Evolutionary conservation across 306 rosid genomes (phyloP).

Genomic region (Acacia acuminata): DNA sequence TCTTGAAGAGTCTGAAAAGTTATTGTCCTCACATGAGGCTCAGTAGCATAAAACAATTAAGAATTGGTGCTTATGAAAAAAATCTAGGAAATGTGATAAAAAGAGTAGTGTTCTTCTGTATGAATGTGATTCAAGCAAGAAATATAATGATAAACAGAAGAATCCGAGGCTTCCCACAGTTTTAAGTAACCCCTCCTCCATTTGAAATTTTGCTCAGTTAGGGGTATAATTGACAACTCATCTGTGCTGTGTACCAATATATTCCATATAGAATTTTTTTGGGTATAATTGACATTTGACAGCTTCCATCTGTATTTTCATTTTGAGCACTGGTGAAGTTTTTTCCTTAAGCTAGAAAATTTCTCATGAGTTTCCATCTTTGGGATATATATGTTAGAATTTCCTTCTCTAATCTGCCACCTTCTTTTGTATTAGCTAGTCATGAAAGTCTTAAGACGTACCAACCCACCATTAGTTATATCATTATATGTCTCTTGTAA

Average conservation of each 20-base stretch:
- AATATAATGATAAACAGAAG: background rate
- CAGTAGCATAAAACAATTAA: background rate
- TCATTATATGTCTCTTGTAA: background rate
- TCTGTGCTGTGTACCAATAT: background rate
- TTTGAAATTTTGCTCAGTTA: background rate
- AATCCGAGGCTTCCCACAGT: background rate
- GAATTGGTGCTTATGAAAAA: slow-evolving; percentile 15
- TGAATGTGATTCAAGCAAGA: background rate
- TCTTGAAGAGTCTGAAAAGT: slow-evolving; percentile 34
- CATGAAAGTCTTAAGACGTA: background rate
- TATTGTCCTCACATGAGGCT: background rate
- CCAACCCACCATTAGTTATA: background rate
- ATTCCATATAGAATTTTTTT: background rate
- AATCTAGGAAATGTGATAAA: slow-evolving; percentile 7
- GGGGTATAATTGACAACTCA: background rate
- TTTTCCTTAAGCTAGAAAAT: background rate
- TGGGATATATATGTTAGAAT: background rate
- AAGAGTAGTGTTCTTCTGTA: background rate
- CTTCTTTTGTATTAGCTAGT: background rate
- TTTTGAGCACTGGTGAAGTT: background rate
- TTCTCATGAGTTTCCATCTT: background rate
- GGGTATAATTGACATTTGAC: background rate
- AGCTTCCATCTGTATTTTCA: background rate
- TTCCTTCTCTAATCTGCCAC: background rate
- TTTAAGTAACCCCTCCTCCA: background rate